phyloP scores from a whole-genome alignment of 2,329 filamentous ascomycete species.

The Hypoxylon sp. region DNA sequence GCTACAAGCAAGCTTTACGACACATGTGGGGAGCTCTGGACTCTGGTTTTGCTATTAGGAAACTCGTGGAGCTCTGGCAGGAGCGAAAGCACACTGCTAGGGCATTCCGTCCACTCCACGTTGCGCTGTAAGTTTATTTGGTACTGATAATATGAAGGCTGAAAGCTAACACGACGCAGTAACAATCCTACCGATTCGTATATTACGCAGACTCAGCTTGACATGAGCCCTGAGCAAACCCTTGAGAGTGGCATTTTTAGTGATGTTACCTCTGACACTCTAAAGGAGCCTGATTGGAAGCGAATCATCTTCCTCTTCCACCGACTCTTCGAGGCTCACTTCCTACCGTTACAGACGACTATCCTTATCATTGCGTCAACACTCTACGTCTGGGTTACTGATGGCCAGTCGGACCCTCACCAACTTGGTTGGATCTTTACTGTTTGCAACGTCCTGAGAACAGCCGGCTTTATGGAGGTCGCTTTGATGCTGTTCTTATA shows the following conservation, averaged over 20 bases:
- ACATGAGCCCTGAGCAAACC: conserved; percentile 58
- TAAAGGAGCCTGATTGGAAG: conserved; percentile 68
- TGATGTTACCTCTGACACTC: conserved; percentile 66
- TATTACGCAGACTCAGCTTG: conserved; percentile 62
- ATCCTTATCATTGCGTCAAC: conserved; percentile 75
- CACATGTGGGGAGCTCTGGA: conserved; percentile 85
- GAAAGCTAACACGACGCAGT: conserved; percentile 50
- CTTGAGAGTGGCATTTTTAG: conserved; percentile 69
- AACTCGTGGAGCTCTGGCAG: conserved; percentile 69
- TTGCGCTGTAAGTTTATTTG: conserved; percentile 57
- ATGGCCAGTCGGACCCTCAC: conserved; percentile 66
- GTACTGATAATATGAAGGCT: neutral
- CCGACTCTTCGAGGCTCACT: conserved; percentile 81
- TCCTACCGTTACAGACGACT: conserved; percentile 77
- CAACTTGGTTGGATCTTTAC: conserved; percentile 72
- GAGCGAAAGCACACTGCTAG: conserved; percentile 70
- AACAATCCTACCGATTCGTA: conserved; percentile 64
- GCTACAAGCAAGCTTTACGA: conserved; percentile 79
- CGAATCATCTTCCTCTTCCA: conserved; percentile 72
- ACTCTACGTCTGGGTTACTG: conserved; percentile 70
- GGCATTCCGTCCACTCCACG: conserved; percentile 70
- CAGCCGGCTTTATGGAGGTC: conserved; percentile 73
- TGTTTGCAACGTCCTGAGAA: conserved; percentile 72
- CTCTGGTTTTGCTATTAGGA: conserved; percentile 74
- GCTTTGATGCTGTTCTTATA: conserved; percentile 76